These are phyloP conservation scores for Rhizoclosmatium globosum DNA, from an alignment of 192 early-diverging fungal species.

Conservation along the genomic window DNA sequence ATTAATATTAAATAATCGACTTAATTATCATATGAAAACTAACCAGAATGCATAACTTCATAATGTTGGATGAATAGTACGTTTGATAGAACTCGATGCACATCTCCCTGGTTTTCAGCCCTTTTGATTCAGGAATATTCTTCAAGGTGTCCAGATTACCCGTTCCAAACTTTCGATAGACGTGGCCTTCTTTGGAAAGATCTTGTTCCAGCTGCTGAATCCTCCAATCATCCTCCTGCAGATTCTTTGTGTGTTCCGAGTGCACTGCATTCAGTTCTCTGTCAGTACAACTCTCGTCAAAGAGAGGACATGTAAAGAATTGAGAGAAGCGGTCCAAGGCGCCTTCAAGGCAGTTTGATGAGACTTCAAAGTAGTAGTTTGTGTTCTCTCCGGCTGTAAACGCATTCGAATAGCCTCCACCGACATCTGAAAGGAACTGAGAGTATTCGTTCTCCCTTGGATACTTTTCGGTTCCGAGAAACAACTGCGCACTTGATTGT, in stretches of 20 bases:
- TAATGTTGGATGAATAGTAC: constrained; percentile 96
- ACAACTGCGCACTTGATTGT: not conserved
- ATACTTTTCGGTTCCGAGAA: constrained; percentile 61
- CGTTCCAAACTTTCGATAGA: constrained; percentile 89
- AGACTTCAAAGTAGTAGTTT: constrained; percentile 89
- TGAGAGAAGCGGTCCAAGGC: constrained; percentile 75
- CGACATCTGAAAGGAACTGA: constrained; percentile 75
- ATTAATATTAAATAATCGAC: not conserved
- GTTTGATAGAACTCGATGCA: constrained; percentile 86
- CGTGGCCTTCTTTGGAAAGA: constrained; percentile 79
- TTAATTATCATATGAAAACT: not conserved
- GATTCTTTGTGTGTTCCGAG: constrained; percentile 90
- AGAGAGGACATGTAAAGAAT: constrained; percentile 93
- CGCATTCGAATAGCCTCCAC: constrained; percentile 77
- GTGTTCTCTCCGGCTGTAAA: constrained; percentile 82
- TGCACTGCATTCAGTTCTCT: constrained; percentile 11
- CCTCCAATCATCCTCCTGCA: constrained; percentile 89
- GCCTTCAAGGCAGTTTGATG: constrained; percentile 62
- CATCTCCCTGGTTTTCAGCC: constrained; percentile 82
- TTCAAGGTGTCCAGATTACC: constrained; percentile 89
- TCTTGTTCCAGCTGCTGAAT: constrained; percentile 85
- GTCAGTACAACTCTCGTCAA: constrained; percentile 84
- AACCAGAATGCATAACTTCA: constrained; percentile 87
- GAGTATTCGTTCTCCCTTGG: constrained; percentile 83
- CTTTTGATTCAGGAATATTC: constrained; percentile 66